Conservation (phyloP, 495 filamentous ascomycete genomes). For the Usnea hakonensis region DNA sequence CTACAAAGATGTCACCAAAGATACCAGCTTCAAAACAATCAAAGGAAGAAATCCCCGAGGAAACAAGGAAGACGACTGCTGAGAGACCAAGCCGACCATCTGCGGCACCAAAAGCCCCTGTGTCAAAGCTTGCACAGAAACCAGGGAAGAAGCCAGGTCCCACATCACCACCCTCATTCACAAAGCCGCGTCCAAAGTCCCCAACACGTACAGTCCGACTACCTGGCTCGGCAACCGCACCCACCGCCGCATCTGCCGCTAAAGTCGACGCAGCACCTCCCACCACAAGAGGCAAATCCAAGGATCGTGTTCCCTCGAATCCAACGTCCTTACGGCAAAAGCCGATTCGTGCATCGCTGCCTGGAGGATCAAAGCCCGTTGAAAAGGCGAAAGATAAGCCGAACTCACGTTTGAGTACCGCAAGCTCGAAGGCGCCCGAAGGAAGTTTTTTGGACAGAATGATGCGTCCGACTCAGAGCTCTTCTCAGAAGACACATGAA, state of each 20-base stretch:
- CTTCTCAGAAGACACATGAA: conserved; percentile 67
- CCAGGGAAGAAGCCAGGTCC: conserved; percentile 17
- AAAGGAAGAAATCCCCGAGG: conserved; percentile 9
- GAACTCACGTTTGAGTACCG: conserved; percentile 37
- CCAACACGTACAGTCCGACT: conserved; percentile 56
- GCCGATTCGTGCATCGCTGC: conserved; percentile 37
- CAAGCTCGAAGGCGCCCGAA: conserved; percentile 44
- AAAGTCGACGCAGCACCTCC: conserved; percentile 40
- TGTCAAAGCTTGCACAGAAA: conserved; percentile 20
- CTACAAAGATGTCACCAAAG: conserved; percentile 24
- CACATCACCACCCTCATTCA: conserved; percentile 21
- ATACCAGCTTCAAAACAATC: conserved; percentile 8
- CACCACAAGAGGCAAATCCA: conserved; percentile 7
- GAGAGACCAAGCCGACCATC: conserved; percentile 8
- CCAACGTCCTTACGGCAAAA: conserved; percentile 28
- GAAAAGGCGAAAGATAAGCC: conserved; percentile 32
- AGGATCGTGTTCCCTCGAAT: conserved; percentile 13
- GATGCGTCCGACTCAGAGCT: conserved; percentile 83
- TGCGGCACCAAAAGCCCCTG: conserved; percentile 16
- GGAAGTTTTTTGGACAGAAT: conserved; percentile 81
- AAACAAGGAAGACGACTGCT: not conserved
- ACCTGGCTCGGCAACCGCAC: conserved; percentile 53
- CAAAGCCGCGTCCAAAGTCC: conserved; percentile 56
- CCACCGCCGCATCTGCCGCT: conserved; percentile 53
- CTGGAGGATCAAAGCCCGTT: conserved; percentile 25